Conservation (phyloP, 768 basidiomycete genomes). For the Imleria badia region DNA sequence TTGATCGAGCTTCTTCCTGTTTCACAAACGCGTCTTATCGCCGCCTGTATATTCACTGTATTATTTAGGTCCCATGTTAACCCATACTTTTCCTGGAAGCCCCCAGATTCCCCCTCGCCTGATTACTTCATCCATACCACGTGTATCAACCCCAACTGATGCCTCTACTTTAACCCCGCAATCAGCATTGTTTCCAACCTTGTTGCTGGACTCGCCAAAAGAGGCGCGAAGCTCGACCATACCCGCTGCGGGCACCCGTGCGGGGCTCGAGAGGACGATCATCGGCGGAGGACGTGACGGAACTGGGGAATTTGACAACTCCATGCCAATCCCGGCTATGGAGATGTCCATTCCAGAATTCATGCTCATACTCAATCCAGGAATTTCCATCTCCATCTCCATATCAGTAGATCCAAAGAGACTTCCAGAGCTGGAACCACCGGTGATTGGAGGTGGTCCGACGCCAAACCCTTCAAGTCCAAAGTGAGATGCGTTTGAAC, state of each 20-base stretch:
- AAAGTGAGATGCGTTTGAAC: slow-evolving; percentile 24
- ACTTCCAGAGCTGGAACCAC: slow-evolving; percentile 26
- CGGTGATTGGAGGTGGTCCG: slow-evolving; percentile 21
- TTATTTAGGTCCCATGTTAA: slow-evolving; percentile 14
- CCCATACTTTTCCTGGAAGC: slow-evolving; percentile 66
- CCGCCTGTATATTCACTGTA: neutral
- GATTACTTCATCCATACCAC: slow-evolving; percentile 65
- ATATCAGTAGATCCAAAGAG: slow-evolving; percentile 33
- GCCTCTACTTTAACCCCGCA: slow-evolving; percentile 27
- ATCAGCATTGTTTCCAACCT: slow-evolving; percentile 13
- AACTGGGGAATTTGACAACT: slow-evolving; percentile 33
- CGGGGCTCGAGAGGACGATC: slow-evolving; percentile 68
- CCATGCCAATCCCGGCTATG: slow-evolving; percentile 32
- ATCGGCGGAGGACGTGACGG: slow-evolving; percentile 43
- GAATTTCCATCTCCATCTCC: slow-evolving; percentile 38
- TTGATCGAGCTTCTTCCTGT: neutral
- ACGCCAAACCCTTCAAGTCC: slow-evolving; percentile 28
- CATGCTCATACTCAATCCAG: slow-evolving; percentile 36
- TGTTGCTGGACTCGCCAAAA: slow-evolving; percentile 47
- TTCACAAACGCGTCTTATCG: neutral
- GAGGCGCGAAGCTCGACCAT: slow-evolving; percentile 63
- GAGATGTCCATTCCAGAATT: slow-evolving; percentile 29
- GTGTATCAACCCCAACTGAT: slow-evolving; percentile 45
- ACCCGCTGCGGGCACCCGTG: slow-evolving; percentile 61
- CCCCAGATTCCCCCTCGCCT: slow-evolving; percentile 72